phyloP scores from a whole-genome alignment of 495 filamentous ascomycete genomes.

The Chaetomidium leptoderma region DNA sequence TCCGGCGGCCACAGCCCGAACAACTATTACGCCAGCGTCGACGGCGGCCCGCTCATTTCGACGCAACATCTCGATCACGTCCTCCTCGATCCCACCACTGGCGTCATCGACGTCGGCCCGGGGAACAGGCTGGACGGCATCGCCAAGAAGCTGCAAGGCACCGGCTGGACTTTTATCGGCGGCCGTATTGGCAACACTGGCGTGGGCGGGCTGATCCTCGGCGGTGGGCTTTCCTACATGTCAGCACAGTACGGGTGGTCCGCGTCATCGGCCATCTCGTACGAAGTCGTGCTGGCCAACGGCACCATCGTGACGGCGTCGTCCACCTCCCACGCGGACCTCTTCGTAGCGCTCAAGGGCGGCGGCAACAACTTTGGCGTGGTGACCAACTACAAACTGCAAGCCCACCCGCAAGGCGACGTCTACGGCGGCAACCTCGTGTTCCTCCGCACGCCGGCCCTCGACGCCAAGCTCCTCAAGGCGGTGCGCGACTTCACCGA shows the following conservation, averaged over 20 bases:
- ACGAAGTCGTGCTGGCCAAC: slow-evolving; percentile 54
- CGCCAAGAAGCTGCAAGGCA: slow-evolving; percentile 43
- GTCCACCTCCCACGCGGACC: slow-evolving; percentile 35
- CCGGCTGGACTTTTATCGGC: slow-evolving; percentile 46
- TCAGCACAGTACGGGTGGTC: slow-evolving; percentile 56
- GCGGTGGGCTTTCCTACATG: slow-evolving; percentile 47
- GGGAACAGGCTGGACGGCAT: slow-evolving; percentile 52
- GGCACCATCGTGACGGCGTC: slow-evolving; percentile 50
- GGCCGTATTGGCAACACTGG: slow-evolving; percentile 47
- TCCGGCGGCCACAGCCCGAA: slow-evolving; percentile 51
- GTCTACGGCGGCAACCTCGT: slow-evolving; percentile 54
- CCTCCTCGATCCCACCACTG: slow-evolving; percentile 40
- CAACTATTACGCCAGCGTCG: slow-evolving; percentile 51
- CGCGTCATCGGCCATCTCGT: slow-evolving; percentile 51
- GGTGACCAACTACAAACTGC: slow-evolving; percentile 48
- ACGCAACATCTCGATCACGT: slow-evolving; percentile 44
- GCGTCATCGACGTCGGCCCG: slow-evolving; percentile 44
- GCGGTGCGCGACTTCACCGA: slow-evolving; percentile 55
- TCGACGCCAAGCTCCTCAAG: slow-evolving; percentile 41
- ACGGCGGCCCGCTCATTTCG: slow-evolving; percentile 52
- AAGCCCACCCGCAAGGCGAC: slow-evolving; percentile 44
- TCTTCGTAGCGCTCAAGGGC: slow-evolving; percentile 45
- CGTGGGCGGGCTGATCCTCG: slow-evolving; percentile 43
- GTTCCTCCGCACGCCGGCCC: slow-evolving; percentile 40
- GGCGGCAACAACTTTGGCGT: slow-evolving; percentile 51